Evolutionary conservation across 495 filamentous ascomycete species (phyloP), one percentile per base, ranked within the genome.

Genomic region (Podospora australis): DNA sequence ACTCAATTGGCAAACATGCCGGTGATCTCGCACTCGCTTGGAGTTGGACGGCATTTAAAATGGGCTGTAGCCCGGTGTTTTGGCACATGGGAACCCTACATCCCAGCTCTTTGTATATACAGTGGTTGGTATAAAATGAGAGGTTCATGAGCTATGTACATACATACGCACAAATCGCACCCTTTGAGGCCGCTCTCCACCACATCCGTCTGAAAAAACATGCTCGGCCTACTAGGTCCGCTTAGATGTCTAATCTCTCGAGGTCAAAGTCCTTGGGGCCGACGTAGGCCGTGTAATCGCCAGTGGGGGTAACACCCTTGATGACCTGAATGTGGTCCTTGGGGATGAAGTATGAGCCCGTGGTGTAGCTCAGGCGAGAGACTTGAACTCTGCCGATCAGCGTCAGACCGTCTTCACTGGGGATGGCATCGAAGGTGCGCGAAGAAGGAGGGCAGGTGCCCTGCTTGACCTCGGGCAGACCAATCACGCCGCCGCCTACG

Each of bases 281-380:
- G 23, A 52, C 49, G 46, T 52, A 52, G 13, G 42, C 35, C 4
- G 30, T 30, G 26, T 47, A 52, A 42, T 46, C 43, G 7, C 43
- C 49, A 23, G 43, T 46, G 11, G 49, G 49, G 13, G 42, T 47
- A 26, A 46, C 49, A 9, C 49, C 49, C 14, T 23, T n/a, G 20
- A 47, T 46, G 16, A 55, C 21, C 36, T 50, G 21, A 17, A 62
- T 56, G 40, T 62, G 49, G 41, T 47, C 47, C 24, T 24, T 46
- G 26, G 52, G 43, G 35, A 62, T 49, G 10, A 54, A 43, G 45
- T 58, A 53, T 7, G 49, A 19, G 23, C 55, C 58, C 25, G 52
- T 52, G 46, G 58, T 57, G 46, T 50, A 46, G 56, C 53, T 57
- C 4, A 55, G 53, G 22, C 56, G 56, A 8, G 59, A 57, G 1